Evolutionary conservation across 1,139 yeast species (phyloP), one percentile per base, ranked within the genome.

Genomic region (Pichia inconspicua): DNA sequence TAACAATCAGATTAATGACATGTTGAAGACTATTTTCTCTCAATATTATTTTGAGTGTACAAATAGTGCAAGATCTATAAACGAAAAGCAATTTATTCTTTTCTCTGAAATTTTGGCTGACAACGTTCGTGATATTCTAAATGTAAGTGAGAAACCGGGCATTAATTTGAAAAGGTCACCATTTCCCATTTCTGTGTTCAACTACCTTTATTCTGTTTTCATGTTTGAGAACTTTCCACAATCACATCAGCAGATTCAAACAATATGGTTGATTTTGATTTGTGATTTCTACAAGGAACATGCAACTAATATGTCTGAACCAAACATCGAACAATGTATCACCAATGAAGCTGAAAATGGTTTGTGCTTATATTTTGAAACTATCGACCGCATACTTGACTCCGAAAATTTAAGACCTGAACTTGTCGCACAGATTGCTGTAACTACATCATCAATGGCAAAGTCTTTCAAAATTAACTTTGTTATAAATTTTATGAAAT

Each of bases 1-100:
- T 59, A 80, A 78, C 48, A 89, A 85, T 58, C 96, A 87, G 60
- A 77, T 84, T 19, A 75, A 83, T n/a, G 95, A 86, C 60, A 79
- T 88, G 64, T 70, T 84, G 35, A 73, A 75, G 34, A 89, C 81
- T 45, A 66, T 80, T 14, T 66, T 60, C 22, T 48, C 52, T 3
- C 49, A 45, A 17, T 62, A 60, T 44, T 58, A 58, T 39, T 53
- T 54, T 36, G 50, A 45, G 25, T 40, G 36, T 25, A 49, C 45
- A 19, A 30, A 19, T 12, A 41, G 30, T 12, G 22, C 25, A 6
- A 35, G 35, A 25, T 32, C 38, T 31, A 36, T 48, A 12, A 41
- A 38, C 25, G 41, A 42, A 5, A 25, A 17, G 5, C 50, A 54
- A 17, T 51, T 59, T 40, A 45, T 49, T 3, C 47, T 48, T 8